These are phyloP conservation scores for Taphrina sp. DNA, from an alignment of 1,139 yeast species.

Conservation along the genomic window DNA sequence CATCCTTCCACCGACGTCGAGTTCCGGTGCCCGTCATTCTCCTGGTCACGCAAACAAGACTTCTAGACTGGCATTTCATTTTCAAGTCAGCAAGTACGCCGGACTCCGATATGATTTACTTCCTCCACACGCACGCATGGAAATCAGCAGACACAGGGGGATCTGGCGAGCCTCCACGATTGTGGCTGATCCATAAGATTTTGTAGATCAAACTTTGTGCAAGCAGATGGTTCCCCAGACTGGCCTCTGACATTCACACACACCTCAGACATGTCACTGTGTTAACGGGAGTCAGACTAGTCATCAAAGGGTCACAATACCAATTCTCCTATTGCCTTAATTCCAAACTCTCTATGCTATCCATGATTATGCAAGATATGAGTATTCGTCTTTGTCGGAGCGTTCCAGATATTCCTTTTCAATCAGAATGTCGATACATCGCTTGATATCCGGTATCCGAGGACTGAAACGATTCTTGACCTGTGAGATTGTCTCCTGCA, in stretches of 20 bases:
- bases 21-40: no score
- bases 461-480: constrained; percentile 83
- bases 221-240: no score
- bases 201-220: no score
- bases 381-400: constrained; percentile 65
- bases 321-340: no score
- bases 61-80: not conserved
- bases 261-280: no score
- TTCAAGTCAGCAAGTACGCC: not conserved
- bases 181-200: no score
- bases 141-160: no score
- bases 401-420: constrained; percentile 85
- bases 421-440: constrained; percentile 78
- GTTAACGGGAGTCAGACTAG: no score
- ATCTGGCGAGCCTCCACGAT: no score
- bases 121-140: no score
- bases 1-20: not conserved
- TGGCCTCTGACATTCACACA: no score
- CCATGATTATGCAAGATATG: constrained; percentile 62
- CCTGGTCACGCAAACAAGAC: not conserved
- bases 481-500: constrained; percentile 86
- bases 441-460: constrained; percentile 77
- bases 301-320: no score
- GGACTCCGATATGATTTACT: not conserved
- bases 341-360: not conserved